Conservation (phyloP, 305 asterid genomes). For the Fraxinus sp. region DNA sequence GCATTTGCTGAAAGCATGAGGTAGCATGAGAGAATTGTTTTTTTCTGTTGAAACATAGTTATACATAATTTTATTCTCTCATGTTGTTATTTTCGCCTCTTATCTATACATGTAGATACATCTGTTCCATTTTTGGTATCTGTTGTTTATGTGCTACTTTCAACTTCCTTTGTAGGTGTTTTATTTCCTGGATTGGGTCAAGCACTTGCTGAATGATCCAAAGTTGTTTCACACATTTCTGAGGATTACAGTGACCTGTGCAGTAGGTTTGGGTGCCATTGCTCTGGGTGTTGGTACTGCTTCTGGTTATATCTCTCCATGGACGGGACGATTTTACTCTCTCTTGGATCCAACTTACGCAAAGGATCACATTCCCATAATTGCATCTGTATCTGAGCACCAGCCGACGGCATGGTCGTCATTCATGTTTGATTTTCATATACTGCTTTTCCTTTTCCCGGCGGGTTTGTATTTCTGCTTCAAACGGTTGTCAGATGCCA, state of each 20-base stretch:
- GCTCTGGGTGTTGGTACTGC: constrained; percentile 97
- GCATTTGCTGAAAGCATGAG: constrained; percentile 10
- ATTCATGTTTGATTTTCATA: constrained; percentile 97
- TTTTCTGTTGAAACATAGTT: not conserved
- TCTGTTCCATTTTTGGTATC: not conserved
- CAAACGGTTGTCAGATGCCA: constrained; percentile 94
- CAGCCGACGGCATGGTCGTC: constrained; percentile 99
- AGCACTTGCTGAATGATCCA: constrained; percentile 76
- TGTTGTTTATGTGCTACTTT: constrained; percentile 22
- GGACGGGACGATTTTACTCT: constrained; percentile 99
- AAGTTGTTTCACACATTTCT: constrained; percentile 83
- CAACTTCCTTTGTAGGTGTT: constrained; percentile 63
- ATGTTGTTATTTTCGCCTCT: not conserved
- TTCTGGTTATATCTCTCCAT: constrained; percentile 95
- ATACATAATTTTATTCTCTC: not conserved
- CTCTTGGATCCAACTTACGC: constrained; percentile 97
- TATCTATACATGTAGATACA: constrained; percentile 9
- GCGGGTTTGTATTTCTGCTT: constrained; percentile 98
- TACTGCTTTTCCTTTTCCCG: constrained; percentile 82
- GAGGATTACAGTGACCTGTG: constrained; percentile 78
- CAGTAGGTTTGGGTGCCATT: constrained; percentile 73
- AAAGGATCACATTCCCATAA: constrained; percentile 95
- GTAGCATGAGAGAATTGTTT: constrained; percentile 15
- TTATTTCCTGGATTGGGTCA: constrained; percentile 93
- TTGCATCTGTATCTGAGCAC: constrained; percentile 98